phyloP scores from a whole-genome alignment of 306 rosid genomes.

The Vicia sativa region DNA sequence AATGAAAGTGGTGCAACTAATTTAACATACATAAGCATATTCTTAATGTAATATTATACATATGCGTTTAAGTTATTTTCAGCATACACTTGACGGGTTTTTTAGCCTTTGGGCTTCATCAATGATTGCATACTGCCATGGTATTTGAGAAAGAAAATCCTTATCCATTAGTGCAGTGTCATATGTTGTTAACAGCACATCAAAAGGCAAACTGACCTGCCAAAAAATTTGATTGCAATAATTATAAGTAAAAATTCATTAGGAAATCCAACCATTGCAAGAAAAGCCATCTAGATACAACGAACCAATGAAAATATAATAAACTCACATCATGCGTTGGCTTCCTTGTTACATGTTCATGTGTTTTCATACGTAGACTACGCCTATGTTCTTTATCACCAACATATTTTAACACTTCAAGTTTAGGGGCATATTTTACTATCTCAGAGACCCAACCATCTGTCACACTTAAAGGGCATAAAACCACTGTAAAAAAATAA shows the following conservation, averaged over 20 bases:
- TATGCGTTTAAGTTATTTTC: constrained; percentile 27
- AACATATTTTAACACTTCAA: constrained; percentile 70
- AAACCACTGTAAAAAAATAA: constrained; percentile 63
- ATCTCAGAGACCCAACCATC: constrained; percentile 92
- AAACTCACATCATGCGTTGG: constrained; percentile 55
- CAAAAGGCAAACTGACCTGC: constrained; percentile 80
- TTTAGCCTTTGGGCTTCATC: constrained; percentile 99
- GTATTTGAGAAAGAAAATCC: constrained; percentile 93
- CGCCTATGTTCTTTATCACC: constrained; percentile 79
- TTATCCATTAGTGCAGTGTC: constrained; percentile 85
- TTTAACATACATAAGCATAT: constrained; percentile 4
- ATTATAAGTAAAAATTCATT: constrained; percentile 24
- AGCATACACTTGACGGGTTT: constrained; percentile 87
- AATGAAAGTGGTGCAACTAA: constrained; percentile 18
- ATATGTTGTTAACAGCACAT: constrained; percentile 85
- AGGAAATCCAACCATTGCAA: constrained; percentile 12
- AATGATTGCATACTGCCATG: constrained; percentile 87
- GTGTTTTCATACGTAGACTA: constrained; percentile 56
- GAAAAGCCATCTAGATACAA: constrained; percentile 14
- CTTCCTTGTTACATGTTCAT: constrained; percentile 52
- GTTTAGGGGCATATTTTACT: constrained; percentile 68
- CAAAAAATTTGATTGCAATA: constrained; percentile 35
- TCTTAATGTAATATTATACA: constrained; percentile 22
- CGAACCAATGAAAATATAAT: constrained; percentile 8
- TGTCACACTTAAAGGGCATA: constrained; percentile 92